Evolutionary conservation across 179 eudicot genomes (phyloP), one percentile per base, ranked within the genome.

Genomic region (Amaranthus tricolor): DNA sequence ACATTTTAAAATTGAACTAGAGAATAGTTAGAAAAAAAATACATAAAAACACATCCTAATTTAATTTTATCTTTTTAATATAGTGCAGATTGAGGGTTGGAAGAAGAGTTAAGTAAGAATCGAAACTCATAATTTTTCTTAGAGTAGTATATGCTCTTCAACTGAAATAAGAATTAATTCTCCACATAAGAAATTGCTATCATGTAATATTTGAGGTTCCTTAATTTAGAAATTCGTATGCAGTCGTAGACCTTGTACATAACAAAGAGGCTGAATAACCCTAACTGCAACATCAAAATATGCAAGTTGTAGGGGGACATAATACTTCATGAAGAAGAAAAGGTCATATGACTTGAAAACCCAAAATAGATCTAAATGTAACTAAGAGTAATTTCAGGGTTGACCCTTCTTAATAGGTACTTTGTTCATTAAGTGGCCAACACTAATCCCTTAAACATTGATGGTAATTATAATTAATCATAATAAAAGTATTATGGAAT

Each of bases 381-480:
- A 66, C 15, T 60, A 63, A 66, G 70, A 64, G 54, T 66, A 59
- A 24, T 62, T 59, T 43, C 21, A 49, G 65, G 56, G 66, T 77
- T 73, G 80, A 81, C 83, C 83, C 83, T 67, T 72, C 19, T 64
- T 67, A 72, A 61, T n/a, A 72, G 80, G 83, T 43, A 63, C 75
- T 73, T 81, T 77, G 80, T 72, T 20, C 63, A 52, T 61, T 61
- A 72, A 54, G 70, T 72, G 66, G 76, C 61, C 71, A 64, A 76
- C 77, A 80, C 53, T 66, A 55, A 76, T 61, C 74, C 77, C 50
- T 68, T 7, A 73, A 80, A 71, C 74, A 72, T 72, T 73, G 74
- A 76, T 66, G 21, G 53, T 62, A 72, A 43, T 24, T 71, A 65
- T 31, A 31, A 31, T 31, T 31, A 31, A 31, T 31, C 2, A 31